A percentile compares a stretch with the other conserved stretches of the same genome.
These are phyloP conservation scores for Cyberlindnera amylophila DNA, from an alignment of 805 yeast genomes.

Conservation along the genomic window DNA sequence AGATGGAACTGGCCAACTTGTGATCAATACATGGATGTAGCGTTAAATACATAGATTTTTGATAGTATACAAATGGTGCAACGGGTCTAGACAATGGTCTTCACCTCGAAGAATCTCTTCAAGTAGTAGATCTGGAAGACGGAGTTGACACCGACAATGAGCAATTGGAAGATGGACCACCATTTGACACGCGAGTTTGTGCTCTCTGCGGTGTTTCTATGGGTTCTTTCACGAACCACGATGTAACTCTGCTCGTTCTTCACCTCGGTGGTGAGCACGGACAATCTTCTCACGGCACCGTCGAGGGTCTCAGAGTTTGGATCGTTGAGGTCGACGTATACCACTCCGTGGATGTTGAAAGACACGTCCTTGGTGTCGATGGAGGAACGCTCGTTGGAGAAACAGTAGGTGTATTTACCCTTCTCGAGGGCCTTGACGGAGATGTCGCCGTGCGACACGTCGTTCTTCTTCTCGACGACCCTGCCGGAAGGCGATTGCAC, in stretches of 20 bases:
- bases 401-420: conserved; percentile 86
- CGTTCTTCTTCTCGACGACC: conserved; percentile 45
- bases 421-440: conserved; percentile 56
- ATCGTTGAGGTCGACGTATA: conserved; percentile 76
- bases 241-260: conserved; percentile 89
- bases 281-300: conserved; percentile 71
- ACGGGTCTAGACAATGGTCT: conserved; percentile 86
- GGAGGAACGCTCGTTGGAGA: conserved; percentile 77
- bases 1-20: conserved; percentile 23
- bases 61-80: no score
- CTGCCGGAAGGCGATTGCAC: conserved; percentile 36
- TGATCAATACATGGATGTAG: no score
- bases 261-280: conserved; percentile 77
- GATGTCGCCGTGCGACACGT: conserved; percentile 78
- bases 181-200: conserved; percentile 95
- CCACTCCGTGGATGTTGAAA: conserved; percentile 90
- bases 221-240: conserved; percentile 94
- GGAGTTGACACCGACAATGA: conserved; percentile 82
- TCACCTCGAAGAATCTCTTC: conserved; percentile 93
- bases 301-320: conserved; percentile 78
- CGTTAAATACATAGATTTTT: no score
- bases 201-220: conserved; percentile 97
- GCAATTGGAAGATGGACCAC: conserved; percentile 92
- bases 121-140: conserved; percentile 91
- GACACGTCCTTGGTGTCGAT: conserved; percentile 84